phyloP scores from a whole-genome alignment of 2,329 filamentous ascomycete species.

The Xylariaceae sp. region DNA sequence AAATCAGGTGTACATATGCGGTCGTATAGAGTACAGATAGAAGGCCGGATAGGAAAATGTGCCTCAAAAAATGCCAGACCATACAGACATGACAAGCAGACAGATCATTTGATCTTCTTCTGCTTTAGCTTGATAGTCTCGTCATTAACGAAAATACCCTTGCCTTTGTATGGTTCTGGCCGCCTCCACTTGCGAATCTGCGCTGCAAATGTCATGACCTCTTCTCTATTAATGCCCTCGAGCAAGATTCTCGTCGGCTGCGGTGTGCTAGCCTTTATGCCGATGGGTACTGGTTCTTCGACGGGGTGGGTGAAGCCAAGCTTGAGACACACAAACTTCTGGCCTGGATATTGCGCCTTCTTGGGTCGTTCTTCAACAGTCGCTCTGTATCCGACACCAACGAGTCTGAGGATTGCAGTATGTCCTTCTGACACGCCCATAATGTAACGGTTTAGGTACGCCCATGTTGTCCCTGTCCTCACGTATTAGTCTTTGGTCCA shows the following conservation, averaged over 20 bases:
- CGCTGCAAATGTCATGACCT: conserved; percentile 90
- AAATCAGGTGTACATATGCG: conserved; percentile 34
- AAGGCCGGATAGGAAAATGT: conserved; percentile 20
- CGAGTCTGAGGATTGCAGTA: conserved; percentile 87
- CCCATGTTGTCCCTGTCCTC: conserved; percentile 79
- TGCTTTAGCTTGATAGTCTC: conserved; percentile 98
- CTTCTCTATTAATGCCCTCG: conserved; percentile 85
- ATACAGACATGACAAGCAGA: conserved; percentile 15
- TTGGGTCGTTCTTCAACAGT: conserved; percentile 78
- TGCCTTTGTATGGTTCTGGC: conserved; percentile 98
- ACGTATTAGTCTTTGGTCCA: conserved; percentile 2
- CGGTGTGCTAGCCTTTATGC: conserved; percentile 85
- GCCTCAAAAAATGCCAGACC: conserved; percentile 19
- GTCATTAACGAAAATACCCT: conserved; percentile 97
- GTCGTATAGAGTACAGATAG: conserved; percentile 38
- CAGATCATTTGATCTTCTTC: conserved; percentile 87
- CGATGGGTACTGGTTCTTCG: conserved; percentile 82
- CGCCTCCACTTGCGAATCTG: conserved; percentile 85
- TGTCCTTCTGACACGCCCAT: conserved; percentile 96
- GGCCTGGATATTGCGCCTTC: conserved; percentile 78
- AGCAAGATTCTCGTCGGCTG: conserved; percentile 90
- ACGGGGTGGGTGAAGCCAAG: conserved; percentile 97
- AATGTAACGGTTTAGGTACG: conserved; percentile 89
- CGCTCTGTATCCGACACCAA: conserved; percentile 95
- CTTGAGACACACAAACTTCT: conserved; percentile 91